Conservation (phyloP, 192 early-diverging fungal species). For the Coemansia guatemalensis region DNA sequence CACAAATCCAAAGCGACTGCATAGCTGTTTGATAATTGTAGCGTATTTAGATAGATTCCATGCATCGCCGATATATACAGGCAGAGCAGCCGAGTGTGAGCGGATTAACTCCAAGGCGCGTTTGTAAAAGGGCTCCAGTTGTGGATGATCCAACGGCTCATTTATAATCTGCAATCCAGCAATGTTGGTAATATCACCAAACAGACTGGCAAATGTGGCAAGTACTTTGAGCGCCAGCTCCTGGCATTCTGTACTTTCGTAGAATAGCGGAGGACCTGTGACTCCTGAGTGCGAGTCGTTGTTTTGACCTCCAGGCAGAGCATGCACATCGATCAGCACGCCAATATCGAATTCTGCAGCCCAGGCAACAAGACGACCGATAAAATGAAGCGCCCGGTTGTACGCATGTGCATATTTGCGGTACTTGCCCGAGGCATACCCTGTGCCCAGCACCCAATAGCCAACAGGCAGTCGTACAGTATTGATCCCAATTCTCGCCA, state of each 20-base stretch:
- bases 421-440: constrained; percentile 4
- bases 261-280: constrained; percentile 7
- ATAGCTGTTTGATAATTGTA: background rate
- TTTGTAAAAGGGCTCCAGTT: constrained; percentile 7
- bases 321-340: constrained; percentile 14
- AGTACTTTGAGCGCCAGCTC: constrained; percentile 8
- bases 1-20: constrained; percentile 5
- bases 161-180: constrained; percentile 16
- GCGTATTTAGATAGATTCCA: constrained; percentile 14
- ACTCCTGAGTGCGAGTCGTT: constrained; percentile 15
- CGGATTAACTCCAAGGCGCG: constrained; percentile 6
- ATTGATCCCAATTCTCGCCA: constrained; percentile 17
- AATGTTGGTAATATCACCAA: constrained; percentile 12
- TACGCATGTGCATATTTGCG: background rate
- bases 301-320: constrained; percentile 16
- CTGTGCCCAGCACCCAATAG: constrained; percentile 11
- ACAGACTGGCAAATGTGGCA: constrained; percentile 1
- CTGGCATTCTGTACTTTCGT: constrained; percentile 1
- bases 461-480: constrained; percentile 15
- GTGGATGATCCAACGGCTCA: constrained; percentile 11
- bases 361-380: constrained; percentile 8
- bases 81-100: background rate
- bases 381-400: background rate
- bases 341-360: constrained; percentile 17
- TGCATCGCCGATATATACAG: constrained; percentile 13